Evolutionary conservation across 331 rosid genomes (phyloP).

Genomic region (Stylosanthes scabra): DNA sequence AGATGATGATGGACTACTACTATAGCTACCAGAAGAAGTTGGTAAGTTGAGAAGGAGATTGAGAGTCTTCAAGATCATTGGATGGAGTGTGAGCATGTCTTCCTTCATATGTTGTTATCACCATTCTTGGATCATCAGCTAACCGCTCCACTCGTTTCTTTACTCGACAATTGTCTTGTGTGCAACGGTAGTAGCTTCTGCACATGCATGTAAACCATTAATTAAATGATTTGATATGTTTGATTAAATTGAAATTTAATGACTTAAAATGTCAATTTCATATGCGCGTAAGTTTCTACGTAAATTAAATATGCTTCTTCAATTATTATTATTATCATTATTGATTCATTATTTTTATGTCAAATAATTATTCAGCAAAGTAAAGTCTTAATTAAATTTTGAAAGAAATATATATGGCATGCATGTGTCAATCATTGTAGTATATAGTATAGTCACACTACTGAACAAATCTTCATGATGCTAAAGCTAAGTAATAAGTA

Average conservation of each 20-base stretch:
- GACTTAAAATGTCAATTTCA: no score
- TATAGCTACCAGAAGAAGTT: slow-evolving; percentile 70
- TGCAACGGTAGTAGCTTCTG: slow-evolving; percentile 95
- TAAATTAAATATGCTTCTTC: no score
- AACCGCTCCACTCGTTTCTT: slow-evolving; percentile 92
- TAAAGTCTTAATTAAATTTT: background rate
- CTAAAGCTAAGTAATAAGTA: background rate
- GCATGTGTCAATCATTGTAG: background rate
- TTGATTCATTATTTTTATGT: background rate
- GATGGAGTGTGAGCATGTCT: slow-evolving; percentile 89
- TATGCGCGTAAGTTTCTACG: no score
- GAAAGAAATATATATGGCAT: background rate
- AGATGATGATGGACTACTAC: no score
- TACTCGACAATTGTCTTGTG: slow-evolving; percentile 85
- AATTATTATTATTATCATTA: no score
- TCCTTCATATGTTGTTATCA: slow-evolving; percentile 95
- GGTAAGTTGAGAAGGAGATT: slow-evolving; percentile 52
- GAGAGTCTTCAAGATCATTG: slow-evolving; percentile 65
- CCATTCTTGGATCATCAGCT: slow-evolving; percentile 97
- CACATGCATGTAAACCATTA: no score
- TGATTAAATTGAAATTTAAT: no score
- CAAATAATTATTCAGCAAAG: background rate
- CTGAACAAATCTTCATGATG: background rate
- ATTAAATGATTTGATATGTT: no score
- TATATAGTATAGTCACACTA: no score